Base-by-base conservation (phyloP, 2,329 filamentous ascomycete species). In the Penicillium hordei region DNA sequence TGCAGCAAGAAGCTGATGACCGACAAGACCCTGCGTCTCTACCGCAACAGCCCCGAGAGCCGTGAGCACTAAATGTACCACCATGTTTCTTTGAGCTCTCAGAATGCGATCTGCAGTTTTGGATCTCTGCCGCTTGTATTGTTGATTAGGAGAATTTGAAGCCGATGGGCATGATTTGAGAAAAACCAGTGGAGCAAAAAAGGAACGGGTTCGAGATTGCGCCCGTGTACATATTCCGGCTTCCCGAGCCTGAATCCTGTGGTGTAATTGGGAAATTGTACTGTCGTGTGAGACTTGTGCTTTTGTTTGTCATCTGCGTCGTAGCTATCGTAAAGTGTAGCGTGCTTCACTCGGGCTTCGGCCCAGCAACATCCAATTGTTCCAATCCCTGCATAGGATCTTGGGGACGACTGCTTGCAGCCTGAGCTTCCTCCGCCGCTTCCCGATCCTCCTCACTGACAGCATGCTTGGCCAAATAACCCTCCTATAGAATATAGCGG, bases 301-400 rank as follows among this genome's bases (percentile, higher is more conserved):
- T 67, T 65, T 54, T 63, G 55, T 48, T 36, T 48, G 60, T 66
- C 62, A 60, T 67, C 46, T 58, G 62, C 45, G 52, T 61, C 57
- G 52, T 62, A 60, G 61, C 60, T 44, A 60, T 69, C 62, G 66
- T 65, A 57, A 57, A 25, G 29, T 39, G 51, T 62, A 48, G 48
- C 50, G 52, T 49, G 45, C 39, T 63, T 84, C 74, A 94, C 70
- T 85, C 87, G 54, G 84, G 88, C 75, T 90, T 93, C 13, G 94
- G 94, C 9, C 95, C 95, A 55, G 93, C 95, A 68, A 97, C 90
- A 76, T 97, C 95, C 54, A 97, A 80, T 17, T 90, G 91, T 74
- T 97, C 93, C 7, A 99, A 79, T 34, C 93, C 93, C 77, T 97
- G 91, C 94, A 99, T 99, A 4, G 93, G 91, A 77, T 97, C 92